phyloP scores from a whole-genome alignment of 1,284 basidiomycete species.

The Tetrapyrgos nigripes region DNA sequence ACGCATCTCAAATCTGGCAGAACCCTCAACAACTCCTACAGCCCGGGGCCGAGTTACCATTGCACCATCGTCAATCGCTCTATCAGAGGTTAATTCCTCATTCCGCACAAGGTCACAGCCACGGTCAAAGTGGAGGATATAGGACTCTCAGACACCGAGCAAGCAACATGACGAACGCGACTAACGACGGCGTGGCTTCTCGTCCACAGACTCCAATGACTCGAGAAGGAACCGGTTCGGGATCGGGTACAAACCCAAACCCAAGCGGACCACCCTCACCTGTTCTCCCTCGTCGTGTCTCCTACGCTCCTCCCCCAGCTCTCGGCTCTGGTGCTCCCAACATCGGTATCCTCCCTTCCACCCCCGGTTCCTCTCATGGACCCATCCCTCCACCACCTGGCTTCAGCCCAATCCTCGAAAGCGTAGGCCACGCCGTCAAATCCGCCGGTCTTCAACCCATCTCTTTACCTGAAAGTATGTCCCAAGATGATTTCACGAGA shows the following conservation, averaged over 20 bases:
- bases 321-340: background rate
- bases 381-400: slow-evolving; percentile 18
- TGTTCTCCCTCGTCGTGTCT: slow-evolving; percentile 53
- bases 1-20: slow-evolving; percentile 99
- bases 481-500: slow-evolving; percentile 87
- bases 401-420: slow-evolving; percentile 79
- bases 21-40: slow-evolving; percentile 90
- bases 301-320: slow-evolving; percentile 54
- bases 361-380: background rate
- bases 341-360: background rate
- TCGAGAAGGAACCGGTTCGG: slow-evolving; percentile 34
- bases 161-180: slow-evolving; percentile 43
- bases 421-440: slow-evolving; percentile 76
- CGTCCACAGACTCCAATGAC: slow-evolving; percentile 44
- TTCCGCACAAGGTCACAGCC: slow-evolving; percentile 5
- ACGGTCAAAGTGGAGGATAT: background rate
- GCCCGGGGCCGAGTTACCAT: slow-evolving; percentile 64
- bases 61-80: slow-evolving; percentile 70
- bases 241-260: slow-evolving; percentile 22
- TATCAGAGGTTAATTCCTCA: slow-evolving; percentile 69
- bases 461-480: slow-evolving; percentile 71
- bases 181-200: slow-evolving; percentile 36
- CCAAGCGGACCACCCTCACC: slow-evolving; percentile 40
- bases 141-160: slow-evolving; percentile 47
- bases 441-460: slow-evolving; percentile 59